phyloP scores from a whole-genome alignment of 805 yeast genomes.

The Yamadazyma sp. region DNA sequence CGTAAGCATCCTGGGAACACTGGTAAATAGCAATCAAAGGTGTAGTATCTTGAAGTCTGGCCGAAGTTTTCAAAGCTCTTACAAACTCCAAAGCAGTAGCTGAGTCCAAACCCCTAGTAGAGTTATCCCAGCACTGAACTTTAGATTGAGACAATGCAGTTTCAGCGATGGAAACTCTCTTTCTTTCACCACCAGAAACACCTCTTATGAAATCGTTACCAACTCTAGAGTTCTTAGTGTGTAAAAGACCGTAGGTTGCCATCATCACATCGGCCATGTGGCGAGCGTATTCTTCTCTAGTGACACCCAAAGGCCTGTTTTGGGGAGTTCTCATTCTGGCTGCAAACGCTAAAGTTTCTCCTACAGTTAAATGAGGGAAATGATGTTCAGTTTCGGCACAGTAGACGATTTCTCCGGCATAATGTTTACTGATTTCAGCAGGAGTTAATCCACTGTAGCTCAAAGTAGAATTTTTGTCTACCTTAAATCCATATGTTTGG shows the following conservation, averaged over 20 bases:
- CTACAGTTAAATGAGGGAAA: constrained; percentile 55
- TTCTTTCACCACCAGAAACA: constrained; percentile 85
- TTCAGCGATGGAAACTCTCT: constrained; percentile 82
- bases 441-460: constrained; percentile 36
- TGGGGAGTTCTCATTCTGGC: constrained; percentile 49
- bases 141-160: constrained; percentile 64
- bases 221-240: constrained; percentile 57
- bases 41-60: constrained; percentile 50
- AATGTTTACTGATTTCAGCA: constrained; percentile 27
- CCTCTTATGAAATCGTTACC: constrained; percentile 69
- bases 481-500: constrained; percentile 38
- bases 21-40: constrained; percentile 61
- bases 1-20: constrained; percentile 50
- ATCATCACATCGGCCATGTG: constrained; percentile 44
- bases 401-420: constrained; percentile 39
- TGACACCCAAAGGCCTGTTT: constrained; percentile 44
- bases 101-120: constrained; percentile 83
- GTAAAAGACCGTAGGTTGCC: constrained; percentile 50
- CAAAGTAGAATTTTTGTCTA: constrained; percentile 31
- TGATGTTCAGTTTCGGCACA: constrained; percentile 58
- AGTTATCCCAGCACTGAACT: constrained; percentile 62
- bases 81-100: constrained; percentile 80
- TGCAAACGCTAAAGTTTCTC: constrained; percentile 57
- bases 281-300: constrained; percentile 35
- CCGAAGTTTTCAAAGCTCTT: constrained; percentile 62